These are phyloP conservation scores for peach (Prunus persica) DNA, from an alignment of 306 rosid species.

Conservation along the genomic window DNA sequence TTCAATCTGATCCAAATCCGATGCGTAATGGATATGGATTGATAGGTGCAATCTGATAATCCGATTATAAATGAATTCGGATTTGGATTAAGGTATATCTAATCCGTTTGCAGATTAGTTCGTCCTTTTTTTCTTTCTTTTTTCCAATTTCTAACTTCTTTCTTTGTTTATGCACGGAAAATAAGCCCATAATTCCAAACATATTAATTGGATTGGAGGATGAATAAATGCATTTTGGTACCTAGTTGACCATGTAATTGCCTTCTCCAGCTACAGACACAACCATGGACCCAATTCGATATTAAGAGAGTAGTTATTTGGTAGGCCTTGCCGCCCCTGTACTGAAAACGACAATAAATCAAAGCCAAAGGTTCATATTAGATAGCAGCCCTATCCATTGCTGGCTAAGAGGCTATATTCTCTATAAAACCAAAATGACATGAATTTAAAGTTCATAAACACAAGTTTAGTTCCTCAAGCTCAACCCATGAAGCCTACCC, in stretches of 20 bases:
- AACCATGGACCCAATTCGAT: slow-evolving; percentile 1
- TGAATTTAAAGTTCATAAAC: slow-evolving; percentile 2
- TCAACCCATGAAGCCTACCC: background rate
- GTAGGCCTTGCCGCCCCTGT: background rate
- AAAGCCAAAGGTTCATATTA: background rate
- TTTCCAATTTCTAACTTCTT: no score
- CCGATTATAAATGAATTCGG: no score
- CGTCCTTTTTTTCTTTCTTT: no score
- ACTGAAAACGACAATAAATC: background rate
- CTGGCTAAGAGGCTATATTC: background rate
- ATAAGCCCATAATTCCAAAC: background rate
- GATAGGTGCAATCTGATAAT: no score
- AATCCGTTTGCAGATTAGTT: no score
- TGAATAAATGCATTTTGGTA: background rate
- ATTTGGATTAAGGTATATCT: no score
- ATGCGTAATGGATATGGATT: no score
- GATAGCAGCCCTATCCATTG: background rate
- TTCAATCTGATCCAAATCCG: no score
- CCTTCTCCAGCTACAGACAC: background rate
- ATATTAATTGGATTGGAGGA: background rate
- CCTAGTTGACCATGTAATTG: background rate
- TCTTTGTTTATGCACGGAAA: background rate
- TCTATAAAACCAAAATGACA: background rate
- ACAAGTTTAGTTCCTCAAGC: background rate
- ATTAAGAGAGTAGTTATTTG: background rate